Conservation (phyloP, 768 basidiomycete genomes). For the Floccularia luteovirens region DNA sequence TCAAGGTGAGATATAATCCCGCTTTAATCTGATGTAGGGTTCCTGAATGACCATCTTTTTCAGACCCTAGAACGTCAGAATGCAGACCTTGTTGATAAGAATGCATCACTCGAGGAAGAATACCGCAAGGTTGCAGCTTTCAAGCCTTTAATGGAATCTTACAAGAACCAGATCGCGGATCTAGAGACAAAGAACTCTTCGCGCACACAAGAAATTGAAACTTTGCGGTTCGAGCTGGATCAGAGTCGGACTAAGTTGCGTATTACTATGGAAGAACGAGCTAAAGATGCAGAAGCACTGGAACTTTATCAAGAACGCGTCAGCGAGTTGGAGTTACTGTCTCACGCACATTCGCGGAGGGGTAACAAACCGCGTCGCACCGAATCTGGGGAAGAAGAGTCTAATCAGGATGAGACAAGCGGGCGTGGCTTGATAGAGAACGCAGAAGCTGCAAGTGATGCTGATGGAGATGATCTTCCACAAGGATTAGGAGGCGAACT, state of each 20-base stretch:
- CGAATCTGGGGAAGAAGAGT: not conserved
- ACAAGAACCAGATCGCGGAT: slow-evolving; percentile 79
- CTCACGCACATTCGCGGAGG: slow-evolving; percentile 27
- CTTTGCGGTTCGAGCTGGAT: slow-evolving; percentile 69
- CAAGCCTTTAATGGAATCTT: slow-evolving; percentile 87
- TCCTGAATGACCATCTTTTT: slow-evolving; percentile 1
- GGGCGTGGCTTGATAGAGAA: slow-evolving; percentile 21
- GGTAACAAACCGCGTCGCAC: not conserved
- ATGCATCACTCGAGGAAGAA: slow-evolving; percentile 88
- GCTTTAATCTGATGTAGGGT: slow-evolving; percentile 1
- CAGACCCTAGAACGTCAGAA: slow-evolving; percentile 92
- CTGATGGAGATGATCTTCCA: slow-evolving; percentile 35
- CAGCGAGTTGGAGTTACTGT: slow-evolving; percentile 74
- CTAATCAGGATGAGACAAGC: slow-evolving; percentile 28
- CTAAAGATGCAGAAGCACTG: slow-evolving; percentile 76
- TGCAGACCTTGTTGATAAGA: slow-evolving; percentile 83
- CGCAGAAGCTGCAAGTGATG: too few relatives aligned
- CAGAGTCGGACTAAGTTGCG: slow-evolving; percentile 64
- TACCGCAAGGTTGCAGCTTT: slow-evolving; percentile 80
- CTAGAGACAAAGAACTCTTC: slow-evolving; percentile 66
- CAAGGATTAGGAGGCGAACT: slow-evolving; percentile 79
- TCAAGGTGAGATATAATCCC: slow-evolving; percentile 48
- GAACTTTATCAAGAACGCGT: slow-evolving; percentile 89
- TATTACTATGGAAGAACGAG: slow-evolving; percentile 60
- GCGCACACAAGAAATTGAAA: slow-evolving; percentile 65